A percentile compares a stretch with the other conserved stretches of the same genome.
phyloP scores from a whole-genome alignment of 768 basidiomycete species.

The Coprinopsis strossmayeri region DNA sequence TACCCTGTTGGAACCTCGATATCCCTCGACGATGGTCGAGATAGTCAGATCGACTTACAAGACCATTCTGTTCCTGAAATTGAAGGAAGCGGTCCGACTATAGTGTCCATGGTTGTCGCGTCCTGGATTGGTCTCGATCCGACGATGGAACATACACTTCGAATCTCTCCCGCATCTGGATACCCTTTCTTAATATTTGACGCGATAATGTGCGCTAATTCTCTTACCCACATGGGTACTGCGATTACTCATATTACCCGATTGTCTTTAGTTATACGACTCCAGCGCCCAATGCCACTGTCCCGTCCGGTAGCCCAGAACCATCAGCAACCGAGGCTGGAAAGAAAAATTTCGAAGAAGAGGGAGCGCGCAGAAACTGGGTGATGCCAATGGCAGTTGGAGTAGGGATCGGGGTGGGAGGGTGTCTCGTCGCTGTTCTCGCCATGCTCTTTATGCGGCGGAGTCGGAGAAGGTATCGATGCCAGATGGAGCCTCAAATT shows the following conservation, averaged over 20 bases:
- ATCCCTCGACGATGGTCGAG: neutral
- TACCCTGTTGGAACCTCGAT: slow-evolving; percentile 13
- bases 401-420: neutral
- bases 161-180: neutral
- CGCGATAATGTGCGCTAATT: neutral
- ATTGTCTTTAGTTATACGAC: neutral
- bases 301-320: too few species aligned
- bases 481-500: neutral
- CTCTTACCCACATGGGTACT: neutral
- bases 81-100: neutral
- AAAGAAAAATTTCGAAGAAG: neutral
- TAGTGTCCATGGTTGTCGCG: neutral
- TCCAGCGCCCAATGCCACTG: neutral
- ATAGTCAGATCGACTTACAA: neutral
- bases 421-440: neutral
- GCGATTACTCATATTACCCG: neutral
- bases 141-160: neutral
- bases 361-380: neutral
- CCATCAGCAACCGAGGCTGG: too few species aligned
- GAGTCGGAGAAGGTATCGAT: neutral
- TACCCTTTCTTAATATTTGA: neutral
- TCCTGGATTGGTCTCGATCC: neutral
- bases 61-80: neutral
- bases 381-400: neutral
- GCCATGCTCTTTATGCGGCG: neutral